Percentiles rank a stretch among this genome's conserved stretches.
Evolutionary conservation across 805 yeast genomes (phyloP).

Genomic region (Wickerhamiella domercqiae): DNA sequence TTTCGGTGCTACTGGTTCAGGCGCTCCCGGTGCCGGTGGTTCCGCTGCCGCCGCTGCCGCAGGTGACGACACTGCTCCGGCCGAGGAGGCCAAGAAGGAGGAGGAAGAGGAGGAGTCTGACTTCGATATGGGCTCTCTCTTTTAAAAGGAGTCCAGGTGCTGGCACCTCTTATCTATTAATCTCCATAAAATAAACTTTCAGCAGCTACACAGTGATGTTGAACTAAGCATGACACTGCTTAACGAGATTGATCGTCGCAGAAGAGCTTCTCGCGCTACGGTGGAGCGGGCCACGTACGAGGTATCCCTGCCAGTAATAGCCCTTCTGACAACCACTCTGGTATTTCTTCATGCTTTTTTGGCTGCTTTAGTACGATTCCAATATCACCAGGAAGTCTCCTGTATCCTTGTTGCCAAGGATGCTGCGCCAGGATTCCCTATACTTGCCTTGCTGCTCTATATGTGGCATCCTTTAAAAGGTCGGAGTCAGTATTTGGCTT

Average conservation of each 20-base stretch:
- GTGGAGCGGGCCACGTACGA: too few species aligned
- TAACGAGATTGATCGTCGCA: neutral
- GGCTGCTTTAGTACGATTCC: slow-evolving; percentile 24
- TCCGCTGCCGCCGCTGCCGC: slow-evolving; percentile 52
- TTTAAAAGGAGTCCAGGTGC: slow-evolving; percentile 40
- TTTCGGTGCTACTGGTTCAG: slow-evolving; percentile 49
- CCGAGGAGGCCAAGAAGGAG: slow-evolving; percentile 39
- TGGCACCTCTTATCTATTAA: too few species aligned
- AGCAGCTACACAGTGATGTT: too few species aligned
- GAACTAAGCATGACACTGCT: too few species aligned
- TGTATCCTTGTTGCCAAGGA: slow-evolving; percentile 11
- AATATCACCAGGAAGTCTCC: slow-evolving; percentile 21
- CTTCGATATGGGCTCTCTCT: slow-evolving; percentile 89
- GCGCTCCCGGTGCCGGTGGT: slow-evolving; percentile 44
- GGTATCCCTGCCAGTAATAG: too few species aligned
- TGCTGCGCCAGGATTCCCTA: slow-evolving; percentile 20
- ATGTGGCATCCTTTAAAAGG: slow-evolving; percentile 15
- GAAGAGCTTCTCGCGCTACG: slow-evolving; percentile 3
- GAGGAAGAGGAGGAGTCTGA: slow-evolving; percentile 34
- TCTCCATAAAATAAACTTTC: too few species aligned
- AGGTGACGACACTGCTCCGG: slow-evolving; percentile 40
- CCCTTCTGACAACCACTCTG: too few species aligned
- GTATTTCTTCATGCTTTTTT: slow-evolving; percentile 23
- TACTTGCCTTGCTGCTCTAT: slow-evolving; percentile 19
- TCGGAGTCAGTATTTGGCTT: slow-evolving; percentile 11